These are phyloP conservation scores for Cladosporium austrohemisphaericum DNA, from an alignment of 2,329 filamentous ascomycete species.

Conservation along the genomic window DNA sequence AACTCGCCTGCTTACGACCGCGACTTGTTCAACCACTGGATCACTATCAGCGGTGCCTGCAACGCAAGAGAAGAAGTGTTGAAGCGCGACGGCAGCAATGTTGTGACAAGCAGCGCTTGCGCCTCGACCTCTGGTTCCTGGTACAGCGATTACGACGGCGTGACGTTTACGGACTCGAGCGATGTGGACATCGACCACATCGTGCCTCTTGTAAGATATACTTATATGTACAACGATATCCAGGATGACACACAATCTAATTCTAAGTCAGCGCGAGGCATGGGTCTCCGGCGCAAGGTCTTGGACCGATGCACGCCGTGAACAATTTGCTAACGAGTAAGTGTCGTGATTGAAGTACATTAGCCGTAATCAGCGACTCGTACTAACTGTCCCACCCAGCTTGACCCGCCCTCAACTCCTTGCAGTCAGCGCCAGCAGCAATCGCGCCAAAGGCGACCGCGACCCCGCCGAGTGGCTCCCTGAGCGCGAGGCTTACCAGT, in stretches of 20 bases:
- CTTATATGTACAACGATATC: too few species aligned
- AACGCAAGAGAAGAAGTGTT: slow-evolving; percentile 71
- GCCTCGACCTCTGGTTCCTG: slow-evolving; percentile 63
- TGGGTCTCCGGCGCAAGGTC: slow-evolving; percentile 59
- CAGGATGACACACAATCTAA: too few species aligned
- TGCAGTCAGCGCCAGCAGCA: slow-evolving; percentile 74
- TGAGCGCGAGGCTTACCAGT: slow-evolving; percentile 65
- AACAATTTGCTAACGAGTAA: slow-evolving; percentile 60
- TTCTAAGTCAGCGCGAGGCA: slow-evolving; percentile 22
- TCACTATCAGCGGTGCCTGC: slow-evolving; percentile 61
- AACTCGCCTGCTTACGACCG: slow-evolving; percentile 55
- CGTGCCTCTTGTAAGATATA: slow-evolving; percentile 60
- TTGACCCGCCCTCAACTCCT: slow-evolving; percentile 70
- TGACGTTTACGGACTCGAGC: slow-evolving; percentile 61
- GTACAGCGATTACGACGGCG: slow-evolving; percentile 71
- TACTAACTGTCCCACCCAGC: slow-evolving; percentile 48
- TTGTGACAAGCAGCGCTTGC: slow-evolving; percentile 59
- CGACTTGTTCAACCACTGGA: slow-evolving; percentile 69
- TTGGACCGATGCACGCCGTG: slow-evolving; percentile 67
- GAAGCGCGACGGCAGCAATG: slow-evolving; percentile 65
- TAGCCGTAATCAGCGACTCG: background rate
- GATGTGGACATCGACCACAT: slow-evolving; percentile 82
- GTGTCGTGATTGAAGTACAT: background rate
- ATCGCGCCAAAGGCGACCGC: slow-evolving; percentile 68
- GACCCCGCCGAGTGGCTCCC: slow-evolving; percentile 76